Base-by-base conservation (phyloP, 306 rosid species). In the Rosa lucieae region DNA sequence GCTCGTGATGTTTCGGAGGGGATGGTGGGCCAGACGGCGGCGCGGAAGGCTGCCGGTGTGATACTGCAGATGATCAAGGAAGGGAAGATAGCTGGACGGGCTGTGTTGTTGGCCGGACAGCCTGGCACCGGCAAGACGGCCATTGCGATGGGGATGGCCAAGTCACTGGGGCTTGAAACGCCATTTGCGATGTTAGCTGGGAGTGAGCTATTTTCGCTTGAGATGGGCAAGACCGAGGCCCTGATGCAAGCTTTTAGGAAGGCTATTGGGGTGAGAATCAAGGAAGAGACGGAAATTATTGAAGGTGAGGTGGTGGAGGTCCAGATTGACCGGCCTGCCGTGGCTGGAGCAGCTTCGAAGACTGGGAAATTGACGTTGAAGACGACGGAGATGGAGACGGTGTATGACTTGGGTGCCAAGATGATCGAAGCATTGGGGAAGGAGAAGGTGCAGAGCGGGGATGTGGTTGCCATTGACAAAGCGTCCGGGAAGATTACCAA, bases 141-240 rank as follows among this genome's bases (percentile, higher is more conserved):
- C 78, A 95, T 95, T 42, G 99, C 98, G 7, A 95, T 95, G 99
- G 99, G 99, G n/a, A 90, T 93, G 98, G 99, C 99, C 6, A 95
- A 93, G 87, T 95, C 99, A 39, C 89, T 95, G 6, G 99, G 99
- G 42, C 89, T 93, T 1, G 98, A 95, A 53, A 90, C 99, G 1
- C 99, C 99, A 3, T 95, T 95, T 46, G 99, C 99, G 3, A 95
- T 95, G 99, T 78, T 95, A 1, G 97, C 98, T 4, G 99, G 94
- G 0, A 95, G 99, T 72, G 99, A 95, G 89, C 91, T 95, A 39
- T 95, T 95, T 80, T 95, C 99, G 0, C 94, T 95, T 0, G 99
- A 95, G 80, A 95, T 95, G 99, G 89, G 94, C 2, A 95, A 91
- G 72, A 95, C 99, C 0, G 99, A 95, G 65, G 99, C 99, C 1